Conservation (phyloP, 495 filamentous ascomycete genomes). For the Usnea hakonensis region DNA sequence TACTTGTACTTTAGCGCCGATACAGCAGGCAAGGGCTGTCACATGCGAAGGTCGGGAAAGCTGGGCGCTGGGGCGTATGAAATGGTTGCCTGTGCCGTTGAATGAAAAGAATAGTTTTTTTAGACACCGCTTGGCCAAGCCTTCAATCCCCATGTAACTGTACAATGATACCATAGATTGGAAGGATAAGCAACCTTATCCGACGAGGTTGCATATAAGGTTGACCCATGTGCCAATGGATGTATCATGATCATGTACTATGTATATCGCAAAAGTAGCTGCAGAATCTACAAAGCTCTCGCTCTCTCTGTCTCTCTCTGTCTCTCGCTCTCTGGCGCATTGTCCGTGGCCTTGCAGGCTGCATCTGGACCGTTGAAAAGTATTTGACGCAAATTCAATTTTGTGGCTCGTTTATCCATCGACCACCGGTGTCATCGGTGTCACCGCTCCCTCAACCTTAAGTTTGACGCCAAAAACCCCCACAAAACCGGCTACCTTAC, state of each 20-base stretch:
- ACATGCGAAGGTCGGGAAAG: not conserved
- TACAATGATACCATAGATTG: not conserved
- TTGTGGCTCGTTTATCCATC: too few species aligned
- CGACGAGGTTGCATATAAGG: too few species aligned
- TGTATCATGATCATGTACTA: not conserved
- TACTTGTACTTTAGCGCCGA: slow-evolving; percentile 1
- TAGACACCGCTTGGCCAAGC: not conserved
- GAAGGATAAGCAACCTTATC: not conserved
- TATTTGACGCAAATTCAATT: too few species aligned
- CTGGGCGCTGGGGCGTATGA: slow-evolving; percentile 3
- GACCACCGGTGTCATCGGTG: too few species aligned
- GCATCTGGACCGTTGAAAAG: too few species aligned
- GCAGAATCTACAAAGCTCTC: too few species aligned
- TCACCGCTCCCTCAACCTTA: too few species aligned
- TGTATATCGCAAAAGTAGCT: not conserved
- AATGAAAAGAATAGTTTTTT: not conserved
- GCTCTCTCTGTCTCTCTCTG: too few species aligned
- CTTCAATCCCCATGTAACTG: not conserved
- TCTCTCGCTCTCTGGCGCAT: too few species aligned
- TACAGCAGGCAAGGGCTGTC: not conserved
- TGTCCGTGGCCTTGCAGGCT: not conserved
- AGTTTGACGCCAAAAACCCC: too few species aligned
- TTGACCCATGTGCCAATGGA: too few species aligned
- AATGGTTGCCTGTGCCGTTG: slow-evolving; percentile 1
- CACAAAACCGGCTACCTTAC: too few species aligned